These are phyloP conservation scores for Sporothrix brasiliensis DNA, from an alignment of 2,329 filamentous ascomycete genomes.

Conservation along the genomic window DNA sequence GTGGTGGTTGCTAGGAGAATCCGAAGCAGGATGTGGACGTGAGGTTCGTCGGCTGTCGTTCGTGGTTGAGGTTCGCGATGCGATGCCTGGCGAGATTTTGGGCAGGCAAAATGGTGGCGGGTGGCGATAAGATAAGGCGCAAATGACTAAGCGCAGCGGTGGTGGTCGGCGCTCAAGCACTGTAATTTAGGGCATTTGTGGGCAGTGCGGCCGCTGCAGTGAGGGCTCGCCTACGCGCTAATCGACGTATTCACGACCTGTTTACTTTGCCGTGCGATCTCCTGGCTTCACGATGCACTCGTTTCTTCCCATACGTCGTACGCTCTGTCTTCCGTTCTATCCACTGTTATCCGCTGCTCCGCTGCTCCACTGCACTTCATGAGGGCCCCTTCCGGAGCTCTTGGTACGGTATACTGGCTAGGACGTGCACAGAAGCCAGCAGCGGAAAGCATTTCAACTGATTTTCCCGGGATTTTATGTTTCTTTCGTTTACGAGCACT, in stretches of 20 bases:
- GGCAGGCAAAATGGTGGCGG: background rate
- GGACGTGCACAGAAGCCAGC: no score
- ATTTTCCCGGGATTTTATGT: no score
- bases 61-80: background rate
- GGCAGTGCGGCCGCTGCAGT: background rate
- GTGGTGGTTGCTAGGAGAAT: background rate
- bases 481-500: no score
- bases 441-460: no score
- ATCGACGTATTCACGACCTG: background rate
- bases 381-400: no score
- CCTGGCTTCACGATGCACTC: no score
- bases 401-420: no score
- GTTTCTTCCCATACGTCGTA: background rate
- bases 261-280: background rate
- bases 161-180: background rate
- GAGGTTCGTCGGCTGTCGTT: no score
- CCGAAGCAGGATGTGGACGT: background rate
- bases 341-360: no score
- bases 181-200: background rate
- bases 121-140: constrained; percentile 25
- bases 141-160: background rate
- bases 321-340: no score
- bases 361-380: no score
- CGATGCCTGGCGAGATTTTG: constrained; percentile 8
- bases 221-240: background rate